These are phyloP conservation scores for Fusarium xylarioides DNA, from an alignment of 2,329 filamentous ascomycete species.

Conservation along the genomic window DNA sequence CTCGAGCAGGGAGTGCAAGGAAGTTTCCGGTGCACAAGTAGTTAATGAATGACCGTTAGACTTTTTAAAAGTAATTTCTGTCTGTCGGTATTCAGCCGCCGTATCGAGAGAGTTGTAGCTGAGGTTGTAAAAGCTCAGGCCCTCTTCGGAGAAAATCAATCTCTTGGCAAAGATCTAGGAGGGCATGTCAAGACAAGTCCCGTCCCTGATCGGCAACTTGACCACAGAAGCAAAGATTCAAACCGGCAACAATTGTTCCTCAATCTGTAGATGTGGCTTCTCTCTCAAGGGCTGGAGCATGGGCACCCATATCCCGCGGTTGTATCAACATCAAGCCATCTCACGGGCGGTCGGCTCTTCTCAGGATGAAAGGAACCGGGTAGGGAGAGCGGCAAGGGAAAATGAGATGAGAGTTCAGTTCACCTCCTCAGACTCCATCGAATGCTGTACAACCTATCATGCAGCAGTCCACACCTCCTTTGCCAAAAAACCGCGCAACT, in stretches of 20 bases:
- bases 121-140: constrained; percentile 14
- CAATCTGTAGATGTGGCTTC: constrained; percentile 16
- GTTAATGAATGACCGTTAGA: constrained; percentile 7
- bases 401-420: constrained; percentile 1
- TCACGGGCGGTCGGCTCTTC: constrained; percentile 18
- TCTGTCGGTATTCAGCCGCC: neutral
- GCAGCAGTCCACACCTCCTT: constrained; percentile 32
- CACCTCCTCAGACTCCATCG: neutral
- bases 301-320: neutral
- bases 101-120: neutral
- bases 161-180: constrained; percentile 37
- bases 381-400: constrained; percentile 9
- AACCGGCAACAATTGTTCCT: constrained; percentile 2
- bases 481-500: constrained; percentile 31
- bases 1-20: constrained; percentile 4
- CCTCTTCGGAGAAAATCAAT: constrained; percentile 35
- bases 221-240: neutral
- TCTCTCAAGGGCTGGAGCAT: neutral
- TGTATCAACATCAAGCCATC: neutral
- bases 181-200: constrained; percentile 19
- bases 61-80: neutral
- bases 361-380: constrained; percentile 32
- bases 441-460: constrained; percentile 18
- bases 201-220: constrained; percentile 39
- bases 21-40: neutral